Conservation (phyloP, 1,139 yeast species). For the Kurtzmaniella quercitrusa region DNA sequence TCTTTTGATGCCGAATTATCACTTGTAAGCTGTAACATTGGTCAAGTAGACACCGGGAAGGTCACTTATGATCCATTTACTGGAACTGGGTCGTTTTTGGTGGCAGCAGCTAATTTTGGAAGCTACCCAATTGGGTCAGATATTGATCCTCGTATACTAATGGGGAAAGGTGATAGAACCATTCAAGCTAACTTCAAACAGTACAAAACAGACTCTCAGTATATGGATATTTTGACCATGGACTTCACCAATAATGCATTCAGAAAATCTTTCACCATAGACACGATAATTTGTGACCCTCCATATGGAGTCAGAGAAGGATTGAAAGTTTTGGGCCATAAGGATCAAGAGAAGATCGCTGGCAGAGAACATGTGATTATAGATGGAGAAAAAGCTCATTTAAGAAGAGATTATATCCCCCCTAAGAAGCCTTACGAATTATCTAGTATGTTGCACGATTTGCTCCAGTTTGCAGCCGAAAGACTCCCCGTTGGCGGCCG, state of each 20-base stretch:
- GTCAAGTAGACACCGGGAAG: conserved; percentile 62
- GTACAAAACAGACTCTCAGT: conserved; percentile 55
- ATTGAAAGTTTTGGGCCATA: conserved; percentile 85
- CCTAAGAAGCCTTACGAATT: conserved; percentile 90
- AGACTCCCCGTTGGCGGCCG: conserved; percentile 74
- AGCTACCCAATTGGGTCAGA: conserved; percentile 84
- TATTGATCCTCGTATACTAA: conserved; percentile 79
- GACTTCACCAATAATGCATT: conserved; percentile 92
- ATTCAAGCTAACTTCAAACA: conserved; percentile 70
- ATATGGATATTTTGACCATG: conserved; percentile 80
- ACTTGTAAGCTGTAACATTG: conserved; percentile 79
- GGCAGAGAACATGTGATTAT: conserved; percentile 71
- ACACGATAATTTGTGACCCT: conserved; percentile 90
- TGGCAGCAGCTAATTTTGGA: conserved; percentile 85
- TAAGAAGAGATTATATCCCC: conserved; percentile 80
- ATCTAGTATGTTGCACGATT: conserved; percentile 69
- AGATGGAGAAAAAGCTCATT: conserved; percentile 74
- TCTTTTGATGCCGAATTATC: conserved; percentile 91
- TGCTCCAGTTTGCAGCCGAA: conserved; percentile 66
- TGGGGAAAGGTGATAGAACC: conserved; percentile 60
- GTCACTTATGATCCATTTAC: conserved; percentile 91
- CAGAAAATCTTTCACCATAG: conserved; percentile 57
- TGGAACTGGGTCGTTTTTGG: conserved; percentile 93
- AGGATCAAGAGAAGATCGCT: conserved; percentile 47
- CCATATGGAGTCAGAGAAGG: conserved; percentile 99